Percentiles rank a stretch among this genome's conserved stretches.
These are phyloP conservation scores for Cornus controversa DNA, from an alignment of 148 eudicot genomes.

Conservation along the genomic window DNA sequence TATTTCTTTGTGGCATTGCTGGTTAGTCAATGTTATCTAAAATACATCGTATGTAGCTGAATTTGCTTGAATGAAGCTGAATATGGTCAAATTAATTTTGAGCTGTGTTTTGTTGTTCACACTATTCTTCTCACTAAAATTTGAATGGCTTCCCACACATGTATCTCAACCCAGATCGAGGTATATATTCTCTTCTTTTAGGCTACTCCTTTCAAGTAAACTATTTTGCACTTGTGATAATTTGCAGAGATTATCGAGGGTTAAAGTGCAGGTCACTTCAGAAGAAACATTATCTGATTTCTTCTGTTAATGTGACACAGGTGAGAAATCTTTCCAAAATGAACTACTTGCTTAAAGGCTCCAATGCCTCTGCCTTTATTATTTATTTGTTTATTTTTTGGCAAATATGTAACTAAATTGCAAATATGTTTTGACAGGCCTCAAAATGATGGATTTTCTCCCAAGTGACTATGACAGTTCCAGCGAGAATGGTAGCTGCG, in stretches of 20 bases:
- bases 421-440: conserved; percentile 14
- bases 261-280: no score
- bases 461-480: conserved; percentile 63
- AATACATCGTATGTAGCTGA: neutral
- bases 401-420: conserved; percentile 5
- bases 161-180: neutral
- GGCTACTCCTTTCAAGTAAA: no score
- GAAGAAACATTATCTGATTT: no score
- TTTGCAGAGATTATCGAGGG: no score
- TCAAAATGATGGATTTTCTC: conserved; percentile 51
- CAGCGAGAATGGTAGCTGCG: conserved; percentile 80
- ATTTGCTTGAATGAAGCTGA: neutral
- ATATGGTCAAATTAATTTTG: neutral
- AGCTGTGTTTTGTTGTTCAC: neutral
- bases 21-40: neutral
- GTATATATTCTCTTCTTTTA: no score
- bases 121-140: neutral
- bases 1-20: neutral
- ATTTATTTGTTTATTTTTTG: neutral
- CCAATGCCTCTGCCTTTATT: neutral
- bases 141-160: neutral
- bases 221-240: no score
- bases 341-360: neutral
- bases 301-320: no score
- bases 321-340: neutral